Percentiles rank a stretch among this genome's conserved stretches.
These are phyloP conservation scores for Cylindrotheca fusiformis DNA, from an alignment of 108 stramenopile species.

Conservation along the genomic window DNA sequence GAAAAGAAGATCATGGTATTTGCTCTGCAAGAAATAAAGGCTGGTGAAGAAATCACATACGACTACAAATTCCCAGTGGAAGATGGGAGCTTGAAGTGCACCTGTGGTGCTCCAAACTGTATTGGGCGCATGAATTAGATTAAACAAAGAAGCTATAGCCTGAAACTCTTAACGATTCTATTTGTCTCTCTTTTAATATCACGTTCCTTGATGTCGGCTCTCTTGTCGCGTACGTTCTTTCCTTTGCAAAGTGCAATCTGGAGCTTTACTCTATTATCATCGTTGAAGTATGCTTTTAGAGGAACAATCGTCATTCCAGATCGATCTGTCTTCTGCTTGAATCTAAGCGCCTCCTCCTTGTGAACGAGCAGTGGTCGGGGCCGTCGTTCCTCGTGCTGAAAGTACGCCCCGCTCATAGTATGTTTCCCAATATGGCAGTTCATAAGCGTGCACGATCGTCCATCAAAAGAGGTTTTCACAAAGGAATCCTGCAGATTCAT, in stretches of 20 bases:
- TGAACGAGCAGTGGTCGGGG: conserved; percentile 57
- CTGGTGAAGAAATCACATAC: conserved; percentile 91
- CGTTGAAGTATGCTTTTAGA: conserved; percentile 86
- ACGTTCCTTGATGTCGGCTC: conserved; percentile 73
- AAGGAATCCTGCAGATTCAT: conserved; percentile 83
- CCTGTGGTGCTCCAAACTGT: conserved; percentile 77
- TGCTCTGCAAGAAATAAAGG: conserved; percentile 72
- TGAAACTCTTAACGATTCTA: conserved; percentile 78
- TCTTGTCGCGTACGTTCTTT: conserved; percentile 83
- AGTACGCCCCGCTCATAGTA: conserved; percentile 64
- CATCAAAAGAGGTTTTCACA: conserved; percentile 55
- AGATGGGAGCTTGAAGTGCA: conserved; percentile 68
- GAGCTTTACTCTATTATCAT: conserved; percentile 75
- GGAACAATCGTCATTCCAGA: conserved; percentile 72
- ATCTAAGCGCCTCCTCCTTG: conserved; percentile 56
- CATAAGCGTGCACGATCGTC: conserved; percentile 54
- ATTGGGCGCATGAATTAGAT: conserved; percentile 70
- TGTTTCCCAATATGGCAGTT: conserved; percentile 86
- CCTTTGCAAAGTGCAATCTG: conserved; percentile 80
- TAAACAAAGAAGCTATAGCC: conserved; percentile 9
- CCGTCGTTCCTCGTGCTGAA: conserved; percentile 79
- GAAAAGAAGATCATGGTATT: conserved; percentile 87
- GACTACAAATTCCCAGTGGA: conserved; percentile 93
- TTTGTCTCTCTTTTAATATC: conserved; percentile 69
- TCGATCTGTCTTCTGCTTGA: conserved; percentile 36